Evolutionary conservation across 202 grass and related monocot species (phyloP).

Genomic region (Tripidium arundinaceum): DNA sequence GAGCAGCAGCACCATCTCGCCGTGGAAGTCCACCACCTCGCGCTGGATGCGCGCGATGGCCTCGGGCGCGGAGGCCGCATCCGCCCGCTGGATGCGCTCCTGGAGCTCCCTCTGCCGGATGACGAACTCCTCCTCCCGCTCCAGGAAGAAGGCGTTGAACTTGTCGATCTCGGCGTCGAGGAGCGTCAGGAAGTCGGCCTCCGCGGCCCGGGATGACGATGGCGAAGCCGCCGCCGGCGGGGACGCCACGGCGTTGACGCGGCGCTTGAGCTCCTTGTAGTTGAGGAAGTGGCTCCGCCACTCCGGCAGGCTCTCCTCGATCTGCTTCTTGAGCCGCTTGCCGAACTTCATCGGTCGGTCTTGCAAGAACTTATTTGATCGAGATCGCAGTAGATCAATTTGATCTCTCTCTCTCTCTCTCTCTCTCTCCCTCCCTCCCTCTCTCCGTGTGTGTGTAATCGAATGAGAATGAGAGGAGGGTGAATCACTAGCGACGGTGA

Average conservation of each 20-base stretch:
- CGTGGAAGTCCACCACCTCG: constrained; percentile 80
- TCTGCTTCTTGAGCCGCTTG: constrained; percentile 81
- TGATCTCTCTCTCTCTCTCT: neutral
- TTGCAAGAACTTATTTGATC: neutral
- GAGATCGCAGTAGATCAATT: neutral
- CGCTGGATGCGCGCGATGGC: constrained; percentile 30
- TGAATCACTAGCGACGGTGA: neutral
- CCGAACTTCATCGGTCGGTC: constrained; percentile 72
- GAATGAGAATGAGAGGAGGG: constrained; percentile 3
- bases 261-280: constrained; percentile 88
- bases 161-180: constrained; percentile 78
- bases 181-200: constrained; percentile 59
- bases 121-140: constrained; percentile 92
- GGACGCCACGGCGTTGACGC: constrained; percentile 47
- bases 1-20: constrained; percentile 86
- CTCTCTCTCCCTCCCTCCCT: too few relatives aligned
- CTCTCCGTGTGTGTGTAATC: neutral
- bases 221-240: neutral
- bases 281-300: constrained; percentile 72
- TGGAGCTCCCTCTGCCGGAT: constrained; percentile 76
- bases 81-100: constrained; percentile 43
- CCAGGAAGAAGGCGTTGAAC: constrained; percentile 87
- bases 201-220: constrained; percentile 24
- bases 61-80: constrained; percentile 23
- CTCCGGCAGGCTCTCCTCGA: constrained; percentile 83